phyloP scores from a whole-genome alignment of 805 yeast species.

The Ogataea saltuana region DNA sequence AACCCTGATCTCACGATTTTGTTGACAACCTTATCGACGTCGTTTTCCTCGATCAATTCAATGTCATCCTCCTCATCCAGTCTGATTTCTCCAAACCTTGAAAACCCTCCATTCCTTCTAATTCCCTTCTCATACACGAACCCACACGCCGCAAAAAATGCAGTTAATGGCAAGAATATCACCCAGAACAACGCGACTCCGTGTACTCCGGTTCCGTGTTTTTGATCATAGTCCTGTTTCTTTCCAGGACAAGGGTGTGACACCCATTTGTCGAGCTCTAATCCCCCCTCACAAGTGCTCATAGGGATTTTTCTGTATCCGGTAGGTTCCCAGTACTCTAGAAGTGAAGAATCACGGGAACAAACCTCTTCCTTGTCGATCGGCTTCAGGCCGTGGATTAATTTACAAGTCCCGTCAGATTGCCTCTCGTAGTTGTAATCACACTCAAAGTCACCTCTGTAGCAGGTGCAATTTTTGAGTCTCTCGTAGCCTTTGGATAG shows the following conservation, averaged over 20 bases:
- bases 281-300: constrained; percentile 84
- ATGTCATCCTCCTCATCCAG: constrained; percentile 69
- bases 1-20: constrained; percentile 59
- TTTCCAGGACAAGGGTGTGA: constrained; percentile 88
- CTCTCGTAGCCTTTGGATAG: constrained; percentile 56
- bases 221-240: constrained; percentile 54
- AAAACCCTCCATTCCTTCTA: constrained; percentile 73
- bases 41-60: constrained; percentile 58
- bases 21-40: constrained; percentile 60
- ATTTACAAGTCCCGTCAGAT: constrained; percentile 78
- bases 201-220: constrained; percentile 51
- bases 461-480: constrained; percentile 73
- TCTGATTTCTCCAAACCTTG: constrained; percentile 81
- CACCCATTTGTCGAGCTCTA: constrained; percentile 62
- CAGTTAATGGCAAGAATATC: constrained; percentile 56
- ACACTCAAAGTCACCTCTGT: constrained; percentile 89
- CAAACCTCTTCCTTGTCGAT: constrained; percentile 66
- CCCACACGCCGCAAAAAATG: constrained; percentile 55
- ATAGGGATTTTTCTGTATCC: constrained; percentile 88
- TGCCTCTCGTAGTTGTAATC: constrained; percentile 79
- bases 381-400: constrained; percentile 73
- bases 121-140: constrained; percentile 81
- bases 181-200: constrained; percentile 56
- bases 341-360: constrained; percentile 46
- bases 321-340: constrained; percentile 83